Evolutionary conservation across 192 early-diverging fungal genomes (phyloP), one percentile per base, ranked within the genome.

Genomic region (Podila verticillata): DNA sequence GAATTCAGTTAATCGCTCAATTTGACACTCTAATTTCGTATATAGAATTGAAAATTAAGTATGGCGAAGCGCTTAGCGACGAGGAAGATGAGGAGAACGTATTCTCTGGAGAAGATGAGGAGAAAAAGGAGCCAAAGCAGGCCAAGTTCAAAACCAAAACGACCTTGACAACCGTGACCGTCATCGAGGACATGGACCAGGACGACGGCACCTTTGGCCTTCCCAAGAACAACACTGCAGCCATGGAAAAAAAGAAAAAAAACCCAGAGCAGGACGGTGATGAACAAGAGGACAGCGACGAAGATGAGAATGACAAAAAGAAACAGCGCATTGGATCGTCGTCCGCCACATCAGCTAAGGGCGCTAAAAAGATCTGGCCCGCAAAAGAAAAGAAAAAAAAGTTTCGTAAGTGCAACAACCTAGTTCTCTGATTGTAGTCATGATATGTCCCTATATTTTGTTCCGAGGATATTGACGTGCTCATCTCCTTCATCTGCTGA

Each of bases 161-260:
- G 15, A 83, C 89, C 9, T 72, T 93, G 5, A 93, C 92, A 3
- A 93, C 92, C 3, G 91, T 93, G 5, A 93, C 90, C 22, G 90
- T 93, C 8, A 89, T 91, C 48, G 85, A 88, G 49, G 91, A 91
- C 66, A 83, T 93, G 71, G 89, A 91, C 72, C 84, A 88, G 66
- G 85, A 89, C 44, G 74, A 84, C 15, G 73, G 74, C 7, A 70
- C 66, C 24, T 82, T 84, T 57, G 72, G 69, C 6, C 26, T 68
- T 15, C 73, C 65, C 26, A 75, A 66, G 34, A 71, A 72, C 56
- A 80, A 68, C 48, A 65, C 69, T 20, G 61, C 65, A 19, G 47
- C 70, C 10, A 68, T 72, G 70, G 65, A 44, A 10, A 78, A 80
- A 44, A 57, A 39, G 13, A 54, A 48, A 3, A 72, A 80, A 3